Percentiles rank a stretch among this genome's conserved stretches.
Conservation (phyloP, 2,329 filamentous ascomycete genomes). For the Arthrobotrys pseudoclavata region DNA sequence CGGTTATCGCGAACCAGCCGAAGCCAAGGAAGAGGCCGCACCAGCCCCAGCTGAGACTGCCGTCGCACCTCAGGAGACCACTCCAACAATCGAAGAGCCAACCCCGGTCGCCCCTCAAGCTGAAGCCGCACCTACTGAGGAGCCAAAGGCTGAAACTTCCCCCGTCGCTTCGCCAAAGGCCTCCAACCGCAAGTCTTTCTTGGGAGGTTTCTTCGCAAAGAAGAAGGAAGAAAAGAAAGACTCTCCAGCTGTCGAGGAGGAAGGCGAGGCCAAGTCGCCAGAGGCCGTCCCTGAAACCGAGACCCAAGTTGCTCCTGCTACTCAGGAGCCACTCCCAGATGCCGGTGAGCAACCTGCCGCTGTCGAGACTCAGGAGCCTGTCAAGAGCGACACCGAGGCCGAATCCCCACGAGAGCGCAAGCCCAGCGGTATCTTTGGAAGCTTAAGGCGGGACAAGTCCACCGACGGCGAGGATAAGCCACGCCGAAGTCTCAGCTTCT, state of each 20-base stretch:
- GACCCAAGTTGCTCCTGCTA: neutral
- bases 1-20: conserved; percentile 58
- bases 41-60: conserved; percentile 32
- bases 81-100: conserved; percentile 49
- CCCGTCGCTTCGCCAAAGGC: conserved; percentile 49
- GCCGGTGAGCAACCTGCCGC: conserved; percentile 23
- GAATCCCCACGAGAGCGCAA: conserved; percentile 39
- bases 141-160: conserved; percentile 58
- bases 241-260: conserved; percentile 44
- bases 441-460: conserved; percentile 46
- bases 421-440: conserved; percentile 42
- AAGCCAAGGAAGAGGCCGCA: conserved; percentile 62
- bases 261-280: conserved; percentile 29
- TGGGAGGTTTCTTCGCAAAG: conserved; percentile 38
- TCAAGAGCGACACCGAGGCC: conserved; percentile 29
- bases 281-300: conserved; percentile 38
- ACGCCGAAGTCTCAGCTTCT: conserved; percentile 38
- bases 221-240: conserved; percentile 54
- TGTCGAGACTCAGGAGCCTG: conserved; percentile 33
- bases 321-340: conserved; percentile 30
- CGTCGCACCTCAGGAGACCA: conserved; percentile 54
- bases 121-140: conserved; percentile 42
- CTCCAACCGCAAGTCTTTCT: conserved; percentile 54
- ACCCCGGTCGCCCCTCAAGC: conserved; percentile 24
- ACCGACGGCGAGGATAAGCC: conserved; percentile 49